Conservation (phyloP, 164 flowering plant species). For the Nelumbo lutea region DNA sequence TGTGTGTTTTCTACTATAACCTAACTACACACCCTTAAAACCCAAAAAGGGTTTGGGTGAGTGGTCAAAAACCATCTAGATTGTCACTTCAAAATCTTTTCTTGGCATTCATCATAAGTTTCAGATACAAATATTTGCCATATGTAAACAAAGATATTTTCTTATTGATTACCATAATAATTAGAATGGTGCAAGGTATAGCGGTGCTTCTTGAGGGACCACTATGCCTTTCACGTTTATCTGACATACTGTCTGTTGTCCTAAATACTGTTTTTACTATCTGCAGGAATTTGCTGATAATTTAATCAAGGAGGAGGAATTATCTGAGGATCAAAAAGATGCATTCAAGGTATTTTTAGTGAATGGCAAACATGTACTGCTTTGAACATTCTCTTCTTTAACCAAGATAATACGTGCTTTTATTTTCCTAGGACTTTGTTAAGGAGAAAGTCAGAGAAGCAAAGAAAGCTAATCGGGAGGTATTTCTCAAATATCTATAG, state of each 20-base stretch:
- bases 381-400: background rate
- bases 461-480: conserved; percentile 81
- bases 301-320: conserved; percentile 52
- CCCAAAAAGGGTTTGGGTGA: too few relatives aligned
- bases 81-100: too few relatives aligned
- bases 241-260: background rate
- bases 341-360: conserved; percentile 56
- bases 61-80: too few relatives aligned
- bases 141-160: too few relatives aligned
- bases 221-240: too few relatives aligned
- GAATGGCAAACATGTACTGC: background rate
- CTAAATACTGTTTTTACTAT: background rate
- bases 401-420: background rate
- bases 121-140: too few relatives aligned
- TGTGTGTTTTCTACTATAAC: too few relatives aligned
- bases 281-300: conserved; percentile 72
- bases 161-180: too few relatives aligned
- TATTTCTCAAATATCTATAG: conserved; percentile 15
- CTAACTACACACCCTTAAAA: too few relatives aligned
- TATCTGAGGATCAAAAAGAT: conserved; percentile 73
- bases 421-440: conserved; percentile 54
- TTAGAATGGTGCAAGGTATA: too few relatives aligned
- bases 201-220: too few relatives aligned
- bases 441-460: conserved; percentile 81
- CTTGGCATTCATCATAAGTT: too few relatives aligned